Base-by-base conservation (phyloP, 2,329 filamentous ascomycete species). In the Lachnellula suecica region DNA sequence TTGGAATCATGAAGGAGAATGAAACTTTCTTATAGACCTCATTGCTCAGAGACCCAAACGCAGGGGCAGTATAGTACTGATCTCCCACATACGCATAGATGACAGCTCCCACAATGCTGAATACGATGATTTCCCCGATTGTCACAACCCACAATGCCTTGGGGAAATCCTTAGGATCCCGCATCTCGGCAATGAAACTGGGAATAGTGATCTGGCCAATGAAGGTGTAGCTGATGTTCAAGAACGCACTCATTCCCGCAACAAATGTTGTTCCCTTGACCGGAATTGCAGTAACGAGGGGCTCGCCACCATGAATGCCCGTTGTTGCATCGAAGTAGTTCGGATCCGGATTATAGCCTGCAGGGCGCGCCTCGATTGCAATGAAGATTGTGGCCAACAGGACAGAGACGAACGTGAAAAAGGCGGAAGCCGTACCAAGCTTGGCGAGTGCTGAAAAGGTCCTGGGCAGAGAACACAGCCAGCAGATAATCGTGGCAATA, bases 181-280 rank as follows among this genome's bases (percentile, higher is more conserved):
- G 88, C 92, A 97, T 97, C 71, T 97, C 92, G 3, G 92, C 91
- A 59, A 97, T 97, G 74, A 97, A 97, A 62, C 88, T 93, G 1
- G 92, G 92, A 13, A 97, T 79, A 0, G 92, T 96, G 63, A 96
- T 96, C 68, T 97, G 92, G 0, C 92, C 92, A 61, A 97, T 96
- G 67, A 97, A 96, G 0, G 92, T 96, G 69, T 96, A 97, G 72
- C 86, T 90, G 67, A 97, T 97, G 72, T 97, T 97, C 69, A 97
- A 79, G 71, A 96, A 96, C 0, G 92, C 92, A 48, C 85, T 91
- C 79, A 96, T 86, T 20, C 86, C 91, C 2, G 79, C 75, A 3
- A 96, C 89, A 61, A 95, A 96, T 0, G 87, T 88, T 0, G 90
- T 95, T 17, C 85, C 82, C 25, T 56, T 52, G 2, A 84, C 71